phyloP scores from a whole-genome alignment of 352 stramenopile genomes.

The Pythium sp. region DNA sequence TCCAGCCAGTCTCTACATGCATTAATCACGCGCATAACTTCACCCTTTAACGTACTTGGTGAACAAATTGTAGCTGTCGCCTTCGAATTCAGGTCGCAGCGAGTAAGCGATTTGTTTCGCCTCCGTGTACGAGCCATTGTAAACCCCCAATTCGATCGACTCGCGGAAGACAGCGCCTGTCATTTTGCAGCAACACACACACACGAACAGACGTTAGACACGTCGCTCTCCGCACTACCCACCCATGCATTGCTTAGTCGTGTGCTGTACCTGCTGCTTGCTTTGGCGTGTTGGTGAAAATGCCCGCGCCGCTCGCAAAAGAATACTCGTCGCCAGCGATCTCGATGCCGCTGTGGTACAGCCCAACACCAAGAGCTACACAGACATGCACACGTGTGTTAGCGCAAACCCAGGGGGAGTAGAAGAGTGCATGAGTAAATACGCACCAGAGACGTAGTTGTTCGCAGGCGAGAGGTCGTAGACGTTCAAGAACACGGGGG shows the following conservation, averaged over 20 bases:
- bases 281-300: constrained; percentile 80
- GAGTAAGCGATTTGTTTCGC: constrained; percentile 81
- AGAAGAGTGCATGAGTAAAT: constrained; percentile 8
- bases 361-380: constrained; percentile 75
- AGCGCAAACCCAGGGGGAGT: constrained; percentile 14
- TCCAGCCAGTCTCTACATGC: not conserved
- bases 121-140: constrained; percentile 83
- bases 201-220: not conserved
- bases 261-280: constrained; percentile 50
- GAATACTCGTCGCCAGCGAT: constrained; percentile 91
- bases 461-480: constrained; percentile 93
- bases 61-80: constrained; percentile 90
- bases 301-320: constrained; percentile 88
- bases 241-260: not conserved
- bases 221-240: not conserved
- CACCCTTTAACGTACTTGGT: constrained; percentile 45
- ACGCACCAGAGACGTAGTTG: constrained; percentile 72
- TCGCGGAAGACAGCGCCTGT: constrained; percentile 87
- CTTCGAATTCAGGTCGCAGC: constrained; percentile 83
- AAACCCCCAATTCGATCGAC: constrained; percentile 86
- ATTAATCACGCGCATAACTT: not conserved
- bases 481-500: constrained; percentile 87
- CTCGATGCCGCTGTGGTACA: constrained; percentile 93
- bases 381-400: constrained; percentile 14
- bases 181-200: not conserved